Evolutionary conservation across 371 early-diverging fungal genomes (phyloP).

Genomic region (Circinella minor): DNA sequence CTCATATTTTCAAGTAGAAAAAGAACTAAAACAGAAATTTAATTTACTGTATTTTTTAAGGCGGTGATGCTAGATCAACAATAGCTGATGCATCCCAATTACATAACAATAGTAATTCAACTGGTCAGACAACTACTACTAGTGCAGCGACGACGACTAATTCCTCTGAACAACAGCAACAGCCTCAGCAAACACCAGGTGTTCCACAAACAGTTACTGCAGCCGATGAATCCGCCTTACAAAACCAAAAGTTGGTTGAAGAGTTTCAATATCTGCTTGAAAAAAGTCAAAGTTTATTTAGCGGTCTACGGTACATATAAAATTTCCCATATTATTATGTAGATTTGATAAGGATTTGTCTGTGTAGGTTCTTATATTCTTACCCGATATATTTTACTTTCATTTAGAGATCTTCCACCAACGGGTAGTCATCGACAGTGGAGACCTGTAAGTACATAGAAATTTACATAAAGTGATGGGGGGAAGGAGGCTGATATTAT

Average conservation of each 20-base stretch:
- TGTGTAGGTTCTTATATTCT: no score
- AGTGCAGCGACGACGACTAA: background rate
- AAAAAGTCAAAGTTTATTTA: slow-evolving; percentile 95
- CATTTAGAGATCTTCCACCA: slow-evolving; percentile 71
- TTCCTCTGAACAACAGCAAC: slow-evolving; percentile 5
- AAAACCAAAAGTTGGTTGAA: slow-evolving; percentile 63
- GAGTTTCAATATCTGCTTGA: slow-evolving; percentile 96
- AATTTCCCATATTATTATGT: no score
- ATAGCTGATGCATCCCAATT: background rate
- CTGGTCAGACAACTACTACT: background rate
- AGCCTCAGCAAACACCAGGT: background rate
- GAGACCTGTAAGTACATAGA: slow-evolving; percentile 57
- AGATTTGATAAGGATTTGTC: background rate
- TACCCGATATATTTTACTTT: background rate
- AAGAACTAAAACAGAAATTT: no score
- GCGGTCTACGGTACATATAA: slow-evolving; percentile 80
- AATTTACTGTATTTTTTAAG: background rate
- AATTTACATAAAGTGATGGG: background rate
- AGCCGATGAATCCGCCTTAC: slow-evolving; percentile 39
- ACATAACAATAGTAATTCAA: background rate
- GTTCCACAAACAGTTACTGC: slow-evolving; percentile 13
- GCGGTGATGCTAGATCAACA: background rate
- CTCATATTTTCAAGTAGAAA: no score
- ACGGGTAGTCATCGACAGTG: slow-evolving; percentile 79
- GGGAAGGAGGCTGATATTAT: background rate